These are phyloP conservation scores for Boletus sp. DNA, from an alignment of 1,284 basidiomycete genomes.

Conservation along the genomic window DNA sequence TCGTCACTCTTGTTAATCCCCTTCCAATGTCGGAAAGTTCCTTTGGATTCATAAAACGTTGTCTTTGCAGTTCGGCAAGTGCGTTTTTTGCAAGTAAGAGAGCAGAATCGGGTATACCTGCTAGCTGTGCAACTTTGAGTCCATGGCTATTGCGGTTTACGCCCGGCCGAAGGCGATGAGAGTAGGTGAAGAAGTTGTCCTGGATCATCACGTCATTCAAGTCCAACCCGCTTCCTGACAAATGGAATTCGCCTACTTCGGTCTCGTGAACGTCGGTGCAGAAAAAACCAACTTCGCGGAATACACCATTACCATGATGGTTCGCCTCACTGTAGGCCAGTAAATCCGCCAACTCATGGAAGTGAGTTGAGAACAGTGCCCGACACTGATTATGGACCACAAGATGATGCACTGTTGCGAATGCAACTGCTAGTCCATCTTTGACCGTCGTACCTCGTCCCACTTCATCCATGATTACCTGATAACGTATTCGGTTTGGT, in stretches of 20 bases:
- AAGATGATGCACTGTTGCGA: slow-evolving; percentile 84
- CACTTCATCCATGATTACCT: slow-evolving; percentile 98
- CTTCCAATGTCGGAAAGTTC: slow-evolving; percentile 29
- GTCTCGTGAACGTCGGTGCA: slow-evolving; percentile 84
- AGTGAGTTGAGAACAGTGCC: slow-evolving; percentile 94
- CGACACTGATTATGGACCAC: slow-evolving; percentile 72
- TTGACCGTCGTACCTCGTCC: slow-evolving; percentile 91
- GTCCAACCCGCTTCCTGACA: neutral
- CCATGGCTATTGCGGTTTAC: slow-evolving; percentile 93
- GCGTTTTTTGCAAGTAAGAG: slow-evolving; percentile 56
- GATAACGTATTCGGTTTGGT: slow-evolving; percentile 5
- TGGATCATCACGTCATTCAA: slow-evolving; percentile 24
- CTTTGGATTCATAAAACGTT: slow-evolving; percentile 20
- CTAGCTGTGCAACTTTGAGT: slow-evolving; percentile 84
- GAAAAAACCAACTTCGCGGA: slow-evolving; percentile 73
- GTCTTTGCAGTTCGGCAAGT: slow-evolving; percentile 39
- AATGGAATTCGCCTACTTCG: slow-evolving; percentile 43
- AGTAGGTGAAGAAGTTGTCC: slow-evolving; percentile 79
- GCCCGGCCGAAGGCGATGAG: slow-evolving; percentile 76
- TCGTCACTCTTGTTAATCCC: slow-evolving; percentile 17
- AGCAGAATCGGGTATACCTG: slow-evolving; percentile 73
- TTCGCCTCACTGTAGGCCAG: slow-evolving; percentile 51
- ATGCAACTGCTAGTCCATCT: slow-evolving; percentile 92
- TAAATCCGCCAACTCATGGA: slow-evolving; percentile 90
- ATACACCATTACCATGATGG: slow-evolving; percentile 42